Base-by-base conservation (phyloP, 768 basidiomycete genomes). In the Suillus plorans region DNA sequence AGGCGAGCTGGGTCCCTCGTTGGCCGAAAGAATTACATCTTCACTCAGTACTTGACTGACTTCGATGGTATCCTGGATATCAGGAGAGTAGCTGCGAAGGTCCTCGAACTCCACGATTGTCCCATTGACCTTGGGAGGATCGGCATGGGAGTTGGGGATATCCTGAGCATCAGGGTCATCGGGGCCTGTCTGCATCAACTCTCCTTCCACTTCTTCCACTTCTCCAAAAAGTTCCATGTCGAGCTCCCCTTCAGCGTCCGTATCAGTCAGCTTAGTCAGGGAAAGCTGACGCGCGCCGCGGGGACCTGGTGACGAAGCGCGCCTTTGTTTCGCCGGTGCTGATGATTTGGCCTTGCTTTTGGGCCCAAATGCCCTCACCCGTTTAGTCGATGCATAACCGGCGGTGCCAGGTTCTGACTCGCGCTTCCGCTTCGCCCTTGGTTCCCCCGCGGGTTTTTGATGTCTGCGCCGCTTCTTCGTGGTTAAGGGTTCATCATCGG, bases 191-290 rank as follows among this genome's bases (percentile, higher is more conserved):
- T 68, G 69, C 71, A 76, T 73, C 56, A 74, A 71, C 45, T 71
- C 72, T 34, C 75, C 75, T 59, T 74, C 76, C 61, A 82, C 80
- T 13, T 77, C 80, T 10, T 77, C 74, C 20, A 74, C 75, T 8
- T 76, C 68, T 31, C 73, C 71, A 49, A 77, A 71, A 18, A 73
- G 69, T 58, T 81, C 80, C 31, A 75, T 71, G 59, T 79, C 76
- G 22, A 72, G 69, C 47, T 70, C 70, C 37, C 77, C 75, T 64
- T 76, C 75, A 37, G 76, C 75, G 18, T 76, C 75, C 20, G 73
- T 70, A 47, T 76, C 76, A 22, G 75, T 76, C 25, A 59, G 41
- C 57, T 76, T 69, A 10, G 70, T 69, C 37, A 39, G 57, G 41
- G 76, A 76, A 42, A 71, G 64, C 2, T 63, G 55, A n/a, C 70